phyloP scores from a whole-genome alignment of 352 stramenopile species.

The Phytophthora constricta region DNA sequence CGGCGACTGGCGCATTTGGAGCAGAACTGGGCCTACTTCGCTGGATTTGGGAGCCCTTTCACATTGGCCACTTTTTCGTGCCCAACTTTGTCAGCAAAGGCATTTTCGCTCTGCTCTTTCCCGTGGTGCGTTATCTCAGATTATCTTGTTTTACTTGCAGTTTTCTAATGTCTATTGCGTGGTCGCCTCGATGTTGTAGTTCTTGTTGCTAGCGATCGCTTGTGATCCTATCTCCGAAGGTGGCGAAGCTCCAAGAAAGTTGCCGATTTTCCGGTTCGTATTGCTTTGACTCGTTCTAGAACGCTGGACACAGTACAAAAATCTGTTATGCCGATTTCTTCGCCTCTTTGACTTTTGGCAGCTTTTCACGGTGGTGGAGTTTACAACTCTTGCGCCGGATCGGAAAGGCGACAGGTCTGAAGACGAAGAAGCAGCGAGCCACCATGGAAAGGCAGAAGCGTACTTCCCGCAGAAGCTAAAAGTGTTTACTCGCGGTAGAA shows the following conservation, averaged over 20 bases:
- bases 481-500: not conserved
- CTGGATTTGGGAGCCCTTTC: constrained; percentile 86
- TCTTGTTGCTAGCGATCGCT: constrained; percentile 82
- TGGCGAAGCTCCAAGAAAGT: constrained; percentile 50
- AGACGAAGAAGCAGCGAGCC: constrained; percentile 71
- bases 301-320: not conserved
- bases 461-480: constrained; percentile 27
- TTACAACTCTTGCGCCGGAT: constrained; percentile 83
- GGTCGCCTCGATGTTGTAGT: constrained; percentile 41
- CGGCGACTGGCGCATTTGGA: constrained; percentile 78
- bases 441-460: constrained; percentile 39
- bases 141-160: not conserved
- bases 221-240: constrained; percentile 73
- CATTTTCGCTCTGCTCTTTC: constrained; percentile 89
- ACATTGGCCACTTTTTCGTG: constrained; percentile 91
- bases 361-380: constrained; percentile 85
- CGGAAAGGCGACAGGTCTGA: constrained; percentile 75
- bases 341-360: no score
- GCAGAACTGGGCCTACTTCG: constrained; percentile 90
- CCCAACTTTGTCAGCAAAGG: constrained; percentile 92
- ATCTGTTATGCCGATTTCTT: no score
- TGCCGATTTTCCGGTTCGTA: constrained; percentile 79
- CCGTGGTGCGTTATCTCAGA: constrained; percentile 54
- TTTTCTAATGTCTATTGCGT: not conserved
- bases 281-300: not conserved